These are phyloP conservation scores for Fusarium caatingaense DNA, from an alignment of 2,329 filamentous ascomycete genomes.

Conservation along the genomic window DNA sequence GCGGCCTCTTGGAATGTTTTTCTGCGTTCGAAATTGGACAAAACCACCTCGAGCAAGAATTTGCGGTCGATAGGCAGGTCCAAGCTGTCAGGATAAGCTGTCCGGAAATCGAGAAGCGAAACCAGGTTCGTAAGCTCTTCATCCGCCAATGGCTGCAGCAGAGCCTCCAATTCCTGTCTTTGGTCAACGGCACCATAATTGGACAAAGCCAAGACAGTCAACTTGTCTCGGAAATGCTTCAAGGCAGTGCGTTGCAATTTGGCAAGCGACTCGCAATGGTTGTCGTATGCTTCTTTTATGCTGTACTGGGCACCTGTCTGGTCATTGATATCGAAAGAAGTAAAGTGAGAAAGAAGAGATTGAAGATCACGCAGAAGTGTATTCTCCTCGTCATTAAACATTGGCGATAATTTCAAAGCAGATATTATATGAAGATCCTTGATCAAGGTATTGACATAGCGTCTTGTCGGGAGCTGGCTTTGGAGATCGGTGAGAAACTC, in stretches of 20 bases:
- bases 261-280: conserved; percentile 81
- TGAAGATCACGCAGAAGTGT: conserved; percentile 83
- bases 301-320: conserved; percentile 84
- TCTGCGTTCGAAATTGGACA: conserved; percentile 79
- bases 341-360: conserved; percentile 85
- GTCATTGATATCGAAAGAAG: conserved; percentile 90
- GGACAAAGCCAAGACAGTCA: conserved; percentile 90
- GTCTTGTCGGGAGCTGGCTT: conserved; percentile 91
- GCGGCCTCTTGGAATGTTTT: conserved; percentile 86
- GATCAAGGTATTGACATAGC: conserved; percentile 90
- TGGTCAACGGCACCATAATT: conserved; percentile 92
- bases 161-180: conserved; percentile 78
- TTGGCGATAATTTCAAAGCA: conserved; percentile 79
- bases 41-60: conserved; percentile 77
- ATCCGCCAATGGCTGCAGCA: conserved; percentile 79
- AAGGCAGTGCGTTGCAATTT: conserved; percentile 81
- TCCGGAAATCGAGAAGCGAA: conserved; percentile 79
- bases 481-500: conserved; percentile 91
- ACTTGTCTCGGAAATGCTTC: conserved; percentile 86
- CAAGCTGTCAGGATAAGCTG: conserved; percentile 79
- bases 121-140: conserved; percentile 78
- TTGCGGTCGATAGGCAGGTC: conserved; percentile 71
- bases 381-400: conserved; percentile 81
- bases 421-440: conserved; percentile 87
- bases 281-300: conserved; percentile 78